Base-by-base conservation (phyloP, 306 rosid species). In the Gastrolobium bilobum region DNA sequence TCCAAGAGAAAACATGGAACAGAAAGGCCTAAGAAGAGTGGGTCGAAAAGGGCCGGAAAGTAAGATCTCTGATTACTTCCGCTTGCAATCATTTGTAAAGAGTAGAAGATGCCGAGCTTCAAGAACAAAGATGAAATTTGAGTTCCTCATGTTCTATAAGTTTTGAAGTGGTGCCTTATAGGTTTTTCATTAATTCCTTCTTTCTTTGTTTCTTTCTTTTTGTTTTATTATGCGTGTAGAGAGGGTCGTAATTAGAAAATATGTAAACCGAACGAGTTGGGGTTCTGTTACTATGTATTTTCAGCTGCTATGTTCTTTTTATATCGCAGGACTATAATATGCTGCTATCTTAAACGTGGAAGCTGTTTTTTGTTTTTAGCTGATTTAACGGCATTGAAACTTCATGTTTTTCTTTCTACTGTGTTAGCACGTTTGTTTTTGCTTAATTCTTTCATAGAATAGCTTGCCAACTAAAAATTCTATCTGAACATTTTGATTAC, bases 31-130 rank as follows among this genome's bases (percentile, higher is more conserved):
- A 84, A 87, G 84, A 94, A 83, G 76, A 72, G 91, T 54, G 82
- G 83, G 76, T 79, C 87, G 8, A 82, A 84, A 85, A 86, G 86
- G 76, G 58, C 84, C 81, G 76, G 83, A 65, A 86, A 85, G 79
- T 87, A 82, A 87, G 58, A 58, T 62, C 37, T 44, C 51, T 44
- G 84, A 71, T 15, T 48, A 47, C 76, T 76, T 57, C 13, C 75
- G 7, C 69, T 63, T 65, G 50, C 87, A 47, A 15, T 88, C 88
- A 15, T 87, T 85, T 84, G 77, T 81, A 15, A 89, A 60, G 57
- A 83, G 85, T 75, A 89, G 97, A 78, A 92, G 88, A 78, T 92
- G 91, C 89, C 90, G 80, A 69, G 92, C 97, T 46, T 86, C 95
- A 3, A 84, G 85, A 82, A 79, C 90, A 1, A 92, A 83, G 90